These are phyloP conservation scores for Pinguiococcus pyrenoidosus DNA, from an alignment of 108 stramenopile genomes.

Conservation along the genomic window DNA sequence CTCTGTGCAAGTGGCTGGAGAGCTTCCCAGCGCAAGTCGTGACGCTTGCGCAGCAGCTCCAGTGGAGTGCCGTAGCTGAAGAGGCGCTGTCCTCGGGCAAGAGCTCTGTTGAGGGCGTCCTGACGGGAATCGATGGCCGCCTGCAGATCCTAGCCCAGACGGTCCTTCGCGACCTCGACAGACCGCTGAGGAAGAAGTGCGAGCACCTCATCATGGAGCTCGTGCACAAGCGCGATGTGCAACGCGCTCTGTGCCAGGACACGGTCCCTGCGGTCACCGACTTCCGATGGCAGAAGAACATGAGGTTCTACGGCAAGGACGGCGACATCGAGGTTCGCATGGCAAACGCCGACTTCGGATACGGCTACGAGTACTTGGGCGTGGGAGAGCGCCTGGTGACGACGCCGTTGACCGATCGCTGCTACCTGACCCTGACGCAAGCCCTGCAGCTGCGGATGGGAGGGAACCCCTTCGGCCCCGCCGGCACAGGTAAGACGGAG, in stretches of 20 bases:
- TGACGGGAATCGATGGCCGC: background rate
- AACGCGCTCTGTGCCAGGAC: background rate
- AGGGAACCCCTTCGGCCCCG: conserved; percentile 95
- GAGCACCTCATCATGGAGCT: conserved; percentile 96
- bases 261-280: background rate
- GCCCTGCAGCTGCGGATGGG: conserved; percentile 92
- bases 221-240: conserved; percentile 86
- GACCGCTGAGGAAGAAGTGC: conserved; percentile 77
- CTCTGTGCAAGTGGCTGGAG: conserved; percentile 63
- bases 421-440: conserved; percentile 89
- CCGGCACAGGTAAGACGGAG: conserved; percentile 98
- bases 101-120: background rate
- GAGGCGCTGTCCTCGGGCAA: conserved; percentile 40
- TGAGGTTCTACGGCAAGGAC: conserved; percentile 13
- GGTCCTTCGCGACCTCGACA: conserved; percentile 64
- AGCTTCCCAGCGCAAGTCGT: conserved; percentile 82
- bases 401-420: conserved; percentile 93
- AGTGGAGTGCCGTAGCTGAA: conserved; percentile 78
- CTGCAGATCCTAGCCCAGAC: conserved; percentile 78
- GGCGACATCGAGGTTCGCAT: conserved; percentile 56
- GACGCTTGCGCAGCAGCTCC: conserved; percentile 75
- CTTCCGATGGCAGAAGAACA: conserved; percentile 24
- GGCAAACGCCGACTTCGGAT: conserved; percentile 82
- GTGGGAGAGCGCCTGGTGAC: conserved; percentile 94
- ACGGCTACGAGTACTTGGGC: conserved; percentile 96